Evolutionary conservation across 805 yeast genomes (phyloP), one percentile per base, ranked within the genome.

Genomic region (Ascoidea tarda): DNA sequence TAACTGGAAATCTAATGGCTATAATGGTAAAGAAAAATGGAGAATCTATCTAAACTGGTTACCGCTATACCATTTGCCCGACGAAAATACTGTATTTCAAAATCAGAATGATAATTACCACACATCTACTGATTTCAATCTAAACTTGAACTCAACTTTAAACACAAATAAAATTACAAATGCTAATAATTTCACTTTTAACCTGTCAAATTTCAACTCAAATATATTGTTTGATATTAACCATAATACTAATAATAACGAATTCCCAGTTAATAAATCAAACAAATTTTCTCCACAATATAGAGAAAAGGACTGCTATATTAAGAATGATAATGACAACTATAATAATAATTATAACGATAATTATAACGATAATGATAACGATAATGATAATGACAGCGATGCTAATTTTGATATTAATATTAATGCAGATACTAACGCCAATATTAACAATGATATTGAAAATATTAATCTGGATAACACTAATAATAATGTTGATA

Each of bases 121-220:
- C 28, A 21, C 28, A 21, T 2, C 2, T 21, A 21, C 28, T 3
- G 28, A 21, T 21, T 21, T 21, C 3, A 21, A 21, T 21, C 28
- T 21, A 21, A 21, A 21, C 28, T 21, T 21, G 28, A 21, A 45
- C 5, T 6, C 33, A 21, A n/a, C 14, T 16, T 32, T 6, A 21
- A 33, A 6, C 5, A 14, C 8, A 32, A 38, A 49, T 16, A 5
- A 44, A 1, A 77, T 87, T 6, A 72, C 86, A 1, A 74, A 86
- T 32, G 81, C 82, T 55, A 84, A 91, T 1, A 78, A 79, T 59
- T 62, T 91, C 33, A 87, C 95, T 0, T 93, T 98, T 98, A 51
- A 50, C 46, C 32, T 16, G 12, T 62, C 62, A 46, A 60, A 52
- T 42, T 55, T 12, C 58, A 59, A 12, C 28, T 46, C 31, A 6